Evolutionary conservation across 164 flowering plant genomes (phyloP).

Genomic region (Umbilicus rupestris): DNA sequence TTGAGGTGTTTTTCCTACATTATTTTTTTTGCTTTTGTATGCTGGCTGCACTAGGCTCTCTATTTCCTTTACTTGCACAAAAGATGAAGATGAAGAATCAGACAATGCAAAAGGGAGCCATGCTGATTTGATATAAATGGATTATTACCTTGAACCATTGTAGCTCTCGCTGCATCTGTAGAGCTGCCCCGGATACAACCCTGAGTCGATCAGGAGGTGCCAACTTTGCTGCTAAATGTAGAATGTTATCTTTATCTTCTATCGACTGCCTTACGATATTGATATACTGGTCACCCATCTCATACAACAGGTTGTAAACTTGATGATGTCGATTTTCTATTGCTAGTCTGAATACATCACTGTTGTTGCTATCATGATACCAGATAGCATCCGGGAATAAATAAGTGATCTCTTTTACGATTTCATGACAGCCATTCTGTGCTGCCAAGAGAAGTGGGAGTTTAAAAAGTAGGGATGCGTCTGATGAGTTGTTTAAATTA

Average conservation of each 20-base stretch:
- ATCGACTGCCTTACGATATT: not conserved
- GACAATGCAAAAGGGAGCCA: too few species aligned
- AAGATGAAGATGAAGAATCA: too few species aligned
- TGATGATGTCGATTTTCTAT: conserved; percentile 9
- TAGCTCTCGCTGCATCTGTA: conserved; percentile 19
- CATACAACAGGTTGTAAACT: conserved; percentile 11
- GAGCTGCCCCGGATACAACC: conserved; percentile 14
- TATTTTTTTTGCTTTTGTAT: not conserved
- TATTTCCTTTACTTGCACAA: too few species aligned
- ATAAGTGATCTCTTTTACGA: conserved; percentile 14
- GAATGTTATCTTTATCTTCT: not conserved
- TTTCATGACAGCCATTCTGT: conserved; percentile 9
- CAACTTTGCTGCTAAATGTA: conserved; percentile 19
- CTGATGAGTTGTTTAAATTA: not conserved
- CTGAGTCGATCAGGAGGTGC: conserved; percentile 13
- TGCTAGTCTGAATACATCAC: conserved; percentile 10
- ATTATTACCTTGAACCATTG: too few species aligned
- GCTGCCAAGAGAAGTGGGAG: conserved; percentile 7
- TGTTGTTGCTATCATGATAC: conserved; percentile 5
- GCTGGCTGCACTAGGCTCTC: conserved; percentile 12
- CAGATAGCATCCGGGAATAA: conserved; percentile 16
- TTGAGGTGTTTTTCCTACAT: not conserved
- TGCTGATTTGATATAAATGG: too few species aligned
- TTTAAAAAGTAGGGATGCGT: conserved; percentile 4
- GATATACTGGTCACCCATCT: conserved; percentile 6